Evolutionary conservation across 2,329 filamentous ascomycete species (phyloP).

Genomic region (Ophiostoma himal-ulmi): DNA sequence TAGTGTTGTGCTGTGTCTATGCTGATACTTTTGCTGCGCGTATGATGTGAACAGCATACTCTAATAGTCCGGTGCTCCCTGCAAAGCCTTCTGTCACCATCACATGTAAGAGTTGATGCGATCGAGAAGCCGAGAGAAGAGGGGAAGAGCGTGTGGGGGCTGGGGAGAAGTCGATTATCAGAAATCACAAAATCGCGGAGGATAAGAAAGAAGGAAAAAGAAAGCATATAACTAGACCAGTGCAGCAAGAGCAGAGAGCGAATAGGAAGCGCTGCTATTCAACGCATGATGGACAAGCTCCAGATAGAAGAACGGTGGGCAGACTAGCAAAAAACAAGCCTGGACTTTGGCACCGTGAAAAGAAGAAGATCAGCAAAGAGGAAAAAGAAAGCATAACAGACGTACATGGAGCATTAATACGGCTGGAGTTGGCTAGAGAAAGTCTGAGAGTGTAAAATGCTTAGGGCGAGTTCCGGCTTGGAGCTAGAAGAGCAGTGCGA

Average conservation of each 20-base stretch:
- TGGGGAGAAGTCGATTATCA: neutral
- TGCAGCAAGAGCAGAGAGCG: neutral
- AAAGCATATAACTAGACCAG: neutral
- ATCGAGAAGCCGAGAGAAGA: neutral
- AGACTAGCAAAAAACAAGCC: neutral
- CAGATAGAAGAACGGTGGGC: neutral
- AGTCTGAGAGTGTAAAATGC: neutral
- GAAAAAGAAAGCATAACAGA: slow-evolving; percentile 7
- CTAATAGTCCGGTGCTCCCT: neutral
- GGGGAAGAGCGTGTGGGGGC: slow-evolving; percentile 3
- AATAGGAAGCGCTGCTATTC: neutral
- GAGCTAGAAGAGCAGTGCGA: too few relatives aligned
- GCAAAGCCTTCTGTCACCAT: neutral
- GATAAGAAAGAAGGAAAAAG: neutral
- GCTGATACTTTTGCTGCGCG: neutral
- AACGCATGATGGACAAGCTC: neutral
- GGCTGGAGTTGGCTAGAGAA: neutral
- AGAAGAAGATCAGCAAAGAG: neutral
- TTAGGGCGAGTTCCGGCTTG: neutral
- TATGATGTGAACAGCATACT: neutral
- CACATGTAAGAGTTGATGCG: neutral
- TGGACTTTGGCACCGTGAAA: neutral
- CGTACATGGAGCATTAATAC: neutral
- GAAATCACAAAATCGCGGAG: neutral
- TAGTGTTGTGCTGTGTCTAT: neutral